Percentiles rank a stretch among this genome's conserved stretches.
Evolutionary conservation across 192 early-diverging fungal species (phyloP).

Genomic region (Backusella parvicylindrica): DNA sequence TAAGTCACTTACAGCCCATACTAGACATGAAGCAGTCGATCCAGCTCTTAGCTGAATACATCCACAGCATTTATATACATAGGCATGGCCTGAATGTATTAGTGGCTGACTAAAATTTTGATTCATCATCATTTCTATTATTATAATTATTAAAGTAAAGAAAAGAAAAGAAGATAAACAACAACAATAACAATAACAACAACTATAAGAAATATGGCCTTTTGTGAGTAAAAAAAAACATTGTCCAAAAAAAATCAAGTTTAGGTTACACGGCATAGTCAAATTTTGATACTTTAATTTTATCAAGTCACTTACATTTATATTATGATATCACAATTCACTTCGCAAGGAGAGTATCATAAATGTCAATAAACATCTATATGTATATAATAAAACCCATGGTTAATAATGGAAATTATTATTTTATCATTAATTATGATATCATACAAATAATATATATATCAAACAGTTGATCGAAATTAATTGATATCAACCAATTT

Average conservation of each 20-base stretch:
- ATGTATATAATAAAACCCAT: too few species aligned
- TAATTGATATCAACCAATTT: not conserved
- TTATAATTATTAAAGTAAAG: not conserved
- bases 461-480: not conserved
- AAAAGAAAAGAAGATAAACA: not conserved
- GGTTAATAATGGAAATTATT: too few species aligned
- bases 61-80: conserved; percentile 9
- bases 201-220: not conserved
- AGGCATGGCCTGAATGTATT: not conserved
- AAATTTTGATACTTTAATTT: too few species aligned
- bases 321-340: too few species aligned
- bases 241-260: not conserved
- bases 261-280: too few species aligned
- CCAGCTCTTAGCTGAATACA: conserved; percentile 18
- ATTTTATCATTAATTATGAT: too few species aligned
- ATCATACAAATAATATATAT: too few species aligned
- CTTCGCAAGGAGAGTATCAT: too few species aligned
- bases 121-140: not conserved
- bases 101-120: not conserved
- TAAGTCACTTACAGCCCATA: conserved; percentile 15
- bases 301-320: too few species aligned
- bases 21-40: not conserved
- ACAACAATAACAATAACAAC: not conserved
- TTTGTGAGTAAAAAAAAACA: not conserved
- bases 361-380: too few species aligned